These are phyloP conservation scores for Thymus mandschuricus DNA, from an alignment of 257 asterid species.

Conservation along the genomic window DNA sequence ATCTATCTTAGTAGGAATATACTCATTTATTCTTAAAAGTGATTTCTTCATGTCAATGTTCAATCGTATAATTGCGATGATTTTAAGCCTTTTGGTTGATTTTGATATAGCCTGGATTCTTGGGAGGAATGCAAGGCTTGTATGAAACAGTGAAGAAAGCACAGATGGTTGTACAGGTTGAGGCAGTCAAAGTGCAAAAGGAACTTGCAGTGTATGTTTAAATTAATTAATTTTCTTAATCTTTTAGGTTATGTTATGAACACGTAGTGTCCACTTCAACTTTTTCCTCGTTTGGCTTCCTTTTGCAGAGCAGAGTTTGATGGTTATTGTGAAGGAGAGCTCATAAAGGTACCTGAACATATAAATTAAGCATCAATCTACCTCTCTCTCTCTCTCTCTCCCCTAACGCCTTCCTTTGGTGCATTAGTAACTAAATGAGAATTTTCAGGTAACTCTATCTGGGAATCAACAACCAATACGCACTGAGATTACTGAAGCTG, in stretches of 20 bases:
- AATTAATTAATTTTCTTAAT: constrained; percentile 12
- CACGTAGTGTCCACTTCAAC: constrained; percentile 5
- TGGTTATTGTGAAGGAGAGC: constrained; percentile 85
- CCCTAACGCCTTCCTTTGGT: not conserved
- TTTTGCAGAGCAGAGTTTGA: constrained; percentile 75
- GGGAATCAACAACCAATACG: constrained; percentile 82
- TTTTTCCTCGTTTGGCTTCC: constrained; percentile 5
- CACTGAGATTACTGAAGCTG: constrained; percentile 81
- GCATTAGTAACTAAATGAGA: constrained; percentile 8
- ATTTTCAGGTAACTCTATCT: constrained; percentile 68
- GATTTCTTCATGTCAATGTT: not conserved
- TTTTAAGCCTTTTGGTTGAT: constrained; percentile 17
- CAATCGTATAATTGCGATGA: not conserved
- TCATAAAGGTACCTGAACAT: constrained; percentile 53
- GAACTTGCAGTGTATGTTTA: constrained; percentile 64
- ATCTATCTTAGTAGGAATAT: not conserved
- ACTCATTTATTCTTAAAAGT: not conserved
- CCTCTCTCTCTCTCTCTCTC: not conserved
- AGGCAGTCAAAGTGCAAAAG: constrained; percentile 73
- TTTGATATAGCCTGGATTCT: constrained; percentile 56
- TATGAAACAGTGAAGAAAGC: constrained; percentile 75
- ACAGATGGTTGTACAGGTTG: constrained; percentile 80
- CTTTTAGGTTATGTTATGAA: constrained; percentile 2
- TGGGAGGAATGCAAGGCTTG: constrained; percentile 72
- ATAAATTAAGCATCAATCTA: constrained; percentile 1